Base-by-base conservation (phyloP, 2,329 filamentous ascomycete genomes). In the Aureobasidium namibiae region DNA sequence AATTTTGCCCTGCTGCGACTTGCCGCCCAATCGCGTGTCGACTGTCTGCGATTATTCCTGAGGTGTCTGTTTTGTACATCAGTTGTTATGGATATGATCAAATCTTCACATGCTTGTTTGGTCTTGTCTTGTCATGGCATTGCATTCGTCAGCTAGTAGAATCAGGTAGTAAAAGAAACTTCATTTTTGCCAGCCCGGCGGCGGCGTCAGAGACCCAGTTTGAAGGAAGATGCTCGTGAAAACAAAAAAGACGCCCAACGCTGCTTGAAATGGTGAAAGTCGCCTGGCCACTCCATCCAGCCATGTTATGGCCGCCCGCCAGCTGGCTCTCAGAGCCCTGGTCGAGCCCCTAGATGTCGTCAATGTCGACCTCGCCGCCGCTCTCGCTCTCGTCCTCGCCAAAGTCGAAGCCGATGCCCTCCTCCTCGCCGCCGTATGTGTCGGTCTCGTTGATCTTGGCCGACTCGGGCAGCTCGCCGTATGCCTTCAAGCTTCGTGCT, bases 371-470 rank as follows among this genome's bases (percentile, higher is more conserved):
- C 68, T 95, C 90, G 80, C 90, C 91, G 64, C 81, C 82, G 65
- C 75, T 78, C 50, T 72, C 78, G 56, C 79, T 80, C 33, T 82
- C 82, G 76, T 96, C 92, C 75, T 97, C 92, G 78, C 95, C 94
- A 80, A 97, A 97, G 80, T 97, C 94, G 81, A 99, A 96, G 78
- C 94, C 94, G 79, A 89, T 90, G 76, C 94, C 92, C 74, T 95
- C 88, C 75, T 91, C 92, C 75, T 92, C 89, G 76, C 92, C 89
- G 70, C 90, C 84, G 72, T 85, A 95, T 49, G 90, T 95, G 76
- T 97, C 94, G 65, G 91, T 96, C 84, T 99, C 94, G 85, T 99
- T 99, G 85, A 99, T 99, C 88, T 97, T 97, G 74, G 94, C 94
- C 71, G 85, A 89, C 79, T 97, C 94, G 67, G 94, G 94, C 62